Percentiles rank a stretch among this genome's conserved stretches.
These are phyloP conservation scores for Moringa oleifera DNA, from an alignment of 345 rosid species.

Conservation along the genomic window DNA sequence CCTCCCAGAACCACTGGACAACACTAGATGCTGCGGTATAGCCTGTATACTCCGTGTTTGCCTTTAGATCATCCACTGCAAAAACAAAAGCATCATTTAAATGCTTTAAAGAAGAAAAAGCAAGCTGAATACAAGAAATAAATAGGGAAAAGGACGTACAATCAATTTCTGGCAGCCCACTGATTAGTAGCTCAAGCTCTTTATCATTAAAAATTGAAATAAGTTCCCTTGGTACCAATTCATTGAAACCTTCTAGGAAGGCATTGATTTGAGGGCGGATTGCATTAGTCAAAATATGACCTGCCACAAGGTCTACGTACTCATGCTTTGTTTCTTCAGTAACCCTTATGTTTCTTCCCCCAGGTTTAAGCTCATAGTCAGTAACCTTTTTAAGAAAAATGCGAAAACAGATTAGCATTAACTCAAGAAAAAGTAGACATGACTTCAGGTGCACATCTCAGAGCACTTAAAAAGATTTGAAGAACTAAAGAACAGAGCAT, in stretches of 20 bases:
- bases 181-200: conserved; percentile 98
- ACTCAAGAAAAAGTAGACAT: background rate
- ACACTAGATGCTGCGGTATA: conserved; percentile 75
- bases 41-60: conserved; percentile 84
- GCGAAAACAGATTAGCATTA: conserved; percentile 9
- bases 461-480: background rate
- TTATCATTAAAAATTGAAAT: conserved; percentile 90
- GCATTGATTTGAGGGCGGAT: conserved; percentile 91
- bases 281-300: conserved; percentile 91
- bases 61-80: conserved; percentile 87
- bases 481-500: background rate
- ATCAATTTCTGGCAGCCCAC: conserved; percentile 99
- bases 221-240: conserved; percentile 72
- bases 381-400: conserved; percentile 57
- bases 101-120: conserved; percentile 1
- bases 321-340: conserved; percentile 97
- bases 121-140: conserved; percentile 5
- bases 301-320: conserved; percentile 96
- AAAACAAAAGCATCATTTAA: conserved; percentile 7
- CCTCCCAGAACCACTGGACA: conserved; percentile 98
- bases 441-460: background rate
- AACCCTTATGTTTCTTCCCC: conserved; percentile 91
- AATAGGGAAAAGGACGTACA: conserved; percentile 45
- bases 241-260: conserved; percentile 83
- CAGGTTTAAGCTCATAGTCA: conserved; percentile 96